These are phyloP conservation scores for Radiomyces spectabilis DNA, from an alignment of 192 early-diverging fungal species.

Conservation along the genomic window DNA sequence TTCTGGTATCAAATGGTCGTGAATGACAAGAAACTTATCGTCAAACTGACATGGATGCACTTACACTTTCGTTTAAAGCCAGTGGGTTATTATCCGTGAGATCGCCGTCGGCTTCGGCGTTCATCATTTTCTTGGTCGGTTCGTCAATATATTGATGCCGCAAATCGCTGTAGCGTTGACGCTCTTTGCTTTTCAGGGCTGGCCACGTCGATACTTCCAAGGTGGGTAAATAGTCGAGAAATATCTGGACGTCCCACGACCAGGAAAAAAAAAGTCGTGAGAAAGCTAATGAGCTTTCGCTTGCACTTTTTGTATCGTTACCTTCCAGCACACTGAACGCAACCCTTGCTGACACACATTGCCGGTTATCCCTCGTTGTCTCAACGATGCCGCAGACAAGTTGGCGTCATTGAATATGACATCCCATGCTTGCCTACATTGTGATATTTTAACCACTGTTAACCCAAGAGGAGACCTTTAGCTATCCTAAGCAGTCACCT, in stretches of 20 bases:
- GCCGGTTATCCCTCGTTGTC: conserved; percentile 34
- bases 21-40: not conserved
- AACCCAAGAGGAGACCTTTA: too few species aligned
- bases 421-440: conserved; percentile 38
- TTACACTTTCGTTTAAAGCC: conserved; percentile 69
- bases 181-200: conserved; percentile 49
- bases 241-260: too few species aligned
- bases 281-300: not conserved
- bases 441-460: too few species aligned
- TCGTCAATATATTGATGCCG: conserved; percentile 59
- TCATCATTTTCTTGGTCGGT: conserved; percentile 40
- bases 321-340: conserved; percentile 56
- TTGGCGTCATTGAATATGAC: conserved; percentile 44
- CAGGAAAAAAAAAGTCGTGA: not conserved
- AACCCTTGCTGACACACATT: conserved; percentile 42
- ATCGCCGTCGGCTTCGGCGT: conserved; percentile 45
- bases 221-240: conserved; percentile 41
- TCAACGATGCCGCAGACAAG: conserved; percentile 32
- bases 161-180: conserved; percentile 60
- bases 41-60: not conserved
- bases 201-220: conserved; percentile 52
- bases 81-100: conserved; percentile 79
- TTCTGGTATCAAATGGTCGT: conserved; percentile 41
- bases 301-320: conserved; percentile 2
- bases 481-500: too few species aligned